Conservation (phyloP, 805 yeast genomes). For the Candida andamanensis region DNA sequence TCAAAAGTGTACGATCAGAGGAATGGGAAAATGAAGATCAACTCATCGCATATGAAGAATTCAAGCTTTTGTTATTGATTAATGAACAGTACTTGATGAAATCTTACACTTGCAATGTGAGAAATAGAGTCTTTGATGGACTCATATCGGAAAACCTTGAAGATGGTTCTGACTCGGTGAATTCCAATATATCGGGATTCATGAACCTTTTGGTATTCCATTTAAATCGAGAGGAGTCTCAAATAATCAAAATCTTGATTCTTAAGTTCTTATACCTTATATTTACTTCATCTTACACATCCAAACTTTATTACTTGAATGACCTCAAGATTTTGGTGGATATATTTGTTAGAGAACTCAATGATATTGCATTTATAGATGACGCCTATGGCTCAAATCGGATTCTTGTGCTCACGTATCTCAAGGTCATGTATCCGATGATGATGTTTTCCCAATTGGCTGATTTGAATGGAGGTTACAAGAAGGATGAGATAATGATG, state of each 20-base stretch:
- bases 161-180: slow-evolving; percentile 15
- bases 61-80: slow-evolving; percentile 65
- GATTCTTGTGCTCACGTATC: slow-evolving; percentile 39
- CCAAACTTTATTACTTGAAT: slow-evolving; percentile 70
- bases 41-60: slow-evolving; percentile 51
- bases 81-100: slow-evolving; percentile 86
- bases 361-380: slow-evolving; percentile 55
- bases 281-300: slow-evolving; percentile 60
- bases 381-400: slow-evolving; percentile 59
- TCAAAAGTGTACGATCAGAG: slow-evolving; percentile 25
- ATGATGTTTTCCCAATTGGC: slow-evolving; percentile 58
- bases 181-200: slow-evolving; percentile 51
- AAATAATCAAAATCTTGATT: slow-evolving; percentile 68
- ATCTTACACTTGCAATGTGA: slow-evolving; percentile 28
- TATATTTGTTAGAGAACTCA: slow-evolving; percentile 74
- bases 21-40: slow-evolving; percentile 52
- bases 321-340: slow-evolving; percentile 82
- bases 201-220: slow-evolving; percentile 55
- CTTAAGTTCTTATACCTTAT: slow-evolving; percentile 72
- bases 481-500: slow-evolving; percentile 47
- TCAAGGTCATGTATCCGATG: slow-evolving; percentile 71
- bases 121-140: slow-evolving; percentile 51
- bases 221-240: slow-evolving; percentile 72
- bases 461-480: slow-evolving; percentile 48
- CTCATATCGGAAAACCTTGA: slow-evolving; percentile 39